Conservation (phyloP, 2,329 filamentous ascomycete genomes). For the Alternaria sp. region DNA sequence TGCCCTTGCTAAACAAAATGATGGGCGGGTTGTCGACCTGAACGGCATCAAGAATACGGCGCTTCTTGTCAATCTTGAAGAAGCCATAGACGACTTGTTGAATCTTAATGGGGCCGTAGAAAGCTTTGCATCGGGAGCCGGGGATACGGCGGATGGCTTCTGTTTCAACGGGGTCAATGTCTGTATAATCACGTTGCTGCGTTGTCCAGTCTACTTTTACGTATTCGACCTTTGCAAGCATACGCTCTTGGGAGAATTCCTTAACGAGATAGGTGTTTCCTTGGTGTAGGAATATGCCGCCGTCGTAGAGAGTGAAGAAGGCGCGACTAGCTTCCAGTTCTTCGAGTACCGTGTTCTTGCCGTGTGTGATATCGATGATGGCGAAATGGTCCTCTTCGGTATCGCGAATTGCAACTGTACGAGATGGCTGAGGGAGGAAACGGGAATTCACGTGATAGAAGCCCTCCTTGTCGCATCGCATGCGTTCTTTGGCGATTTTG, state of each 20-base stretch:
- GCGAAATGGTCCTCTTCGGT: conserved; percentile 93
- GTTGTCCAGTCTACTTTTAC: conserved; percentile 97
- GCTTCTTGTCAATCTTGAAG: conserved; percentile 91
- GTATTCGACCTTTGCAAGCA: conserved; percentile 84
- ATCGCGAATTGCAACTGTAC: conserved; percentile 86
- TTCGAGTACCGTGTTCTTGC: conserved; percentile 85
- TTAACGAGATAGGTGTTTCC: conserved; percentile 92
- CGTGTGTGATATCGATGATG: conserved; percentile 85
- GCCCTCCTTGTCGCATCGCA: conserved; percentile 76
- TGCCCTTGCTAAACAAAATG: conserved; percentile 81
- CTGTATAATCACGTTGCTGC: conserved; percentile 88
- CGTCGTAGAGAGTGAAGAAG: conserved; percentile 95
- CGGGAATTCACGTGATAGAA: conserved; percentile 91
- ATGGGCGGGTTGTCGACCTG: conserved; percentile 94
- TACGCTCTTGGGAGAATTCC: conserved; percentile 81
- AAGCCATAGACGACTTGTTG: conserved; percentile 92
- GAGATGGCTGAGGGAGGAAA: conserved; percentile 85
- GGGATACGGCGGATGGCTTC: conserved; percentile 81
- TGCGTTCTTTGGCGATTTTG: conserved; percentile 75
- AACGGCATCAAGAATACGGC: conserved; percentile 87
- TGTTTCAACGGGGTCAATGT: conserved; percentile 92
- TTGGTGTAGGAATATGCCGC: conserved; percentile 95
- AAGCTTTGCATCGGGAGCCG: conserved; percentile 72
- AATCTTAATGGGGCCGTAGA: conserved; percentile 86
- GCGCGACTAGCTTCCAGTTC: conserved; percentile 96